A percentile compares a stretch with the other conserved stretches of the same genome.
phyloP scores from a whole-genome alignment of 163 green algal genomes.

The Scenedesmus sp. region DNA sequence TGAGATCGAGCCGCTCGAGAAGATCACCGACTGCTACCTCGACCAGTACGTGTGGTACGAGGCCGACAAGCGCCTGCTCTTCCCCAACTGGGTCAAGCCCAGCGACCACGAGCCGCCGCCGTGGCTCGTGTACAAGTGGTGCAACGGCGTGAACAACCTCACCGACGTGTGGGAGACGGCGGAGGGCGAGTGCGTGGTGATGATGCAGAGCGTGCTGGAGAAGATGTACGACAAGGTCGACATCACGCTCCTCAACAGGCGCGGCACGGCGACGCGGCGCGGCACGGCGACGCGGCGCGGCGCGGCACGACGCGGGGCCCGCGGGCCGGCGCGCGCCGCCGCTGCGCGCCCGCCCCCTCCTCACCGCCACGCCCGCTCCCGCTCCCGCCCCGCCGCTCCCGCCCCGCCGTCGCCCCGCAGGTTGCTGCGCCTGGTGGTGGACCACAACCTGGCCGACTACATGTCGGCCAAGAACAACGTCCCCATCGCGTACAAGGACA shows the following conservation, averaged over 20 bases:
- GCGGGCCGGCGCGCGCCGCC: too few relatives aligned
- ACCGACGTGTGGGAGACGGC: constrained; percentile 95
- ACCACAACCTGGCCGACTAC: constrained; percentile 99
- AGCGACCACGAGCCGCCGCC: constrained; percentile 96
- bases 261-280: too few relatives aligned
- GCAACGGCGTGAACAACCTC: constrained; percentile 99
- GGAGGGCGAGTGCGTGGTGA: constrained; percentile 97
- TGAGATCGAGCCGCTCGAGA: constrained; percentile 99
- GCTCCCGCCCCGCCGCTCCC: too few relatives aligned
- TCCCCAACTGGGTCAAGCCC: constrained; percentile 99
- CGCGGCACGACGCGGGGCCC: too few relatives aligned
- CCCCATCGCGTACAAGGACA: constrained; percentile 99
- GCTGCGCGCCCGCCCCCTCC: too few relatives aligned
- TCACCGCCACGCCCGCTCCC: too few relatives aligned
- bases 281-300: too few relatives aligned
- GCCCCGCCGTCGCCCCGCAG: constrained; percentile 57
- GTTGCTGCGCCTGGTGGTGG: constrained; percentile 96
- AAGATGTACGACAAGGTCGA: constrained; percentile 99
- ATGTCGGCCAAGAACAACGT: constrained; percentile 99
- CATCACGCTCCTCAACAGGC: constrained; percentile 93
- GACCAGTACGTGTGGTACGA: constrained; percentile 99
- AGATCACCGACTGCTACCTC: constrained; percentile 99
- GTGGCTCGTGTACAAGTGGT: constrained; percentile 99
- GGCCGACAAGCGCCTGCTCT: constrained; percentile 97
- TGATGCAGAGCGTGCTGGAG: constrained; percentile 96